phyloP scores from a whole-genome alignment of 768 basidiomycete species.

The Leccinum sublutescens region DNA sequence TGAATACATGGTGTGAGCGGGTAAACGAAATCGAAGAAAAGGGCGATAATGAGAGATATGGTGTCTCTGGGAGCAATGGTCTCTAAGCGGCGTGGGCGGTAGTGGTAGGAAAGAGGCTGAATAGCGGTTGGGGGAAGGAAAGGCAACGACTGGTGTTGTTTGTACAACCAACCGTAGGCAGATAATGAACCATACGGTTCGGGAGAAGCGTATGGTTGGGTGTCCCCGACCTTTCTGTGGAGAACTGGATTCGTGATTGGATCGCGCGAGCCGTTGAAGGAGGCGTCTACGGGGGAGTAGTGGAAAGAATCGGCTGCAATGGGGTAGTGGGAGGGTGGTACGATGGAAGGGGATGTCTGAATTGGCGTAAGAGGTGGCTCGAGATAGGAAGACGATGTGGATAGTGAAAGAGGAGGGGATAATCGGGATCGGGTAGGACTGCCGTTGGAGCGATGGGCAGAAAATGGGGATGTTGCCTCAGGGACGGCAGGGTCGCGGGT shows the following conservation, averaged over 20 bases:
- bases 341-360: slow-evolving; percentile 37
- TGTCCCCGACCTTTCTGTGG: slow-evolving; percentile 45
- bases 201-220: slow-evolving; percentile 38
- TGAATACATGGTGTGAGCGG: slow-evolving; percentile 89
- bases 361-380: slow-evolving; percentile 48
- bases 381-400: slow-evolving; percentile 40
- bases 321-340: slow-evolving; percentile 68
- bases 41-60: slow-evolving; percentile 75
- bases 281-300: slow-evolving; percentile 33
- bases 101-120: slow-evolving; percentile 68
- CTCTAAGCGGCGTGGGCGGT: slow-evolving; percentile 74
- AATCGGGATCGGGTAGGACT: slow-evolving; percentile 50
- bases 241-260: slow-evolving; percentile 30
- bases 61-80: slow-evolving; percentile 81
- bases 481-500: slow-evolving; percentile 35
- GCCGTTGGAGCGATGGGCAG: slow-evolving; percentile 35
- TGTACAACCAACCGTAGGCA: slow-evolving; percentile 69
- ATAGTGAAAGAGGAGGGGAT: slow-evolving; percentile 40
- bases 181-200: slow-evolving; percentile 66
- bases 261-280: slow-evolving; percentile 42
- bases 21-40: slow-evolving; percentile 94
- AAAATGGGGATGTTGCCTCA: slow-evolving; percentile 47
- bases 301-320: slow-evolving; percentile 58
- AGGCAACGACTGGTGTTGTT: slow-evolving; percentile 52
- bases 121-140: slow-evolving; percentile 42